Conservation (phyloP, 768 basidiomycete genomes). For the Inosperma sp. region DNA sequence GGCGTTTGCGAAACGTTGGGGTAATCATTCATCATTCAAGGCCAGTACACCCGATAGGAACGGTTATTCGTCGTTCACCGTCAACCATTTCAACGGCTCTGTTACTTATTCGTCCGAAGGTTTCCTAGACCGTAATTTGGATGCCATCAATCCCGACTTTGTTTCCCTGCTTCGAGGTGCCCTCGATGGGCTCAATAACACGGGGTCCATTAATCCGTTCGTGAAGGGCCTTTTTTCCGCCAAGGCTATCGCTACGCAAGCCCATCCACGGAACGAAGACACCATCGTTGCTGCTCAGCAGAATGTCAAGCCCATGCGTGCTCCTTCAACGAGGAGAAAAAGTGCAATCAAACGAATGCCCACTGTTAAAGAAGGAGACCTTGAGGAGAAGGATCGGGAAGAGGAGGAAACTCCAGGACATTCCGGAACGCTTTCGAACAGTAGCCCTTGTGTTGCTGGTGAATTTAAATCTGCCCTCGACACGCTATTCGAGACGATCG, state of each 20-base stretch:
- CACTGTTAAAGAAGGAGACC: conserved; percentile 43
- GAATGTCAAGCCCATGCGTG: conserved; percentile 89
- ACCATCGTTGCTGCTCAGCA: conserved; percentile 95
- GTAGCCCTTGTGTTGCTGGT: conserved; percentile 72
- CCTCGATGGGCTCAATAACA: conserved; percentile 53
- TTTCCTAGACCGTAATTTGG: conserved; percentile 86
- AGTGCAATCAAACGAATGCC: conserved; percentile 61
- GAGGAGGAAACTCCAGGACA: conserved; percentile 46
- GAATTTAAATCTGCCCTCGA: conserved; percentile 85
- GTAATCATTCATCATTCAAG: conserved; percentile 90
- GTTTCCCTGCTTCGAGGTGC: conserved; percentile 81
- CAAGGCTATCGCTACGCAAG: conserved; percentile 88
- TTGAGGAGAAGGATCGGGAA: conserved; percentile 50
- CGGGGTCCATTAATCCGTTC: conserved; percentile 87
- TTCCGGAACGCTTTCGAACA: conserved; percentile 22
- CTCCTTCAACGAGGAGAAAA: conserved; percentile 85
- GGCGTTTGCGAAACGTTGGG: conserved; percentile 91
- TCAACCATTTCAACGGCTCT: conserved; percentile 88
- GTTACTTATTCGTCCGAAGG: conserved; percentile 89
- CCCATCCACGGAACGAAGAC: conserved; percentile 88
- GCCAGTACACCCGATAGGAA: conserved; percentile 67
- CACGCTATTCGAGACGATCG: conserved; percentile 80
- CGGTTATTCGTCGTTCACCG: conserved; percentile 81
- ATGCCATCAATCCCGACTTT: conserved; percentile 89
- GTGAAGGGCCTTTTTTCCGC: conserved; percentile 84